Conservation (phyloP, 2,329 filamentous ascomycete species). For the Kalmusia sp. region DNA sequence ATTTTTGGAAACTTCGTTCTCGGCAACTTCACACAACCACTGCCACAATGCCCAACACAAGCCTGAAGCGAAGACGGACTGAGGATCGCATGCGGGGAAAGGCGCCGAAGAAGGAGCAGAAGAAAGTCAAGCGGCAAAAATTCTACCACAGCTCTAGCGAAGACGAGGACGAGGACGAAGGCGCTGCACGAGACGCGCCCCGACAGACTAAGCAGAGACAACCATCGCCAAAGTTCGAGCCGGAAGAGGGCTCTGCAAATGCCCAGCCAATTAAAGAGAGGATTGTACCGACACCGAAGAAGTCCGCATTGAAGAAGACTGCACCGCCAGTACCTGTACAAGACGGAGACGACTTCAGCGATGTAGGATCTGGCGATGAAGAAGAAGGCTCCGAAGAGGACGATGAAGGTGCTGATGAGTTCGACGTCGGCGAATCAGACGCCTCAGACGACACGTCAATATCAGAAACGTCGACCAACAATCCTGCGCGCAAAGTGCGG, state of each 20-base stretch:
- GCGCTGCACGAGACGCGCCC: constrained; percentile 38
- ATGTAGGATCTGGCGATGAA: constrained; percentile 32
- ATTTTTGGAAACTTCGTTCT: constrained; percentile 22
- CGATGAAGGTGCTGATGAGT: constrained; percentile 46
- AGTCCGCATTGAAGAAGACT: constrained; percentile 33
- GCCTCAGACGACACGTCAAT: constrained; percentile 46
- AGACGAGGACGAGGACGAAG: constrained; percentile 54
- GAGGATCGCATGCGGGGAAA: constrained; percentile 65
- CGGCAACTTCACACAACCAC: constrained; percentile 12
- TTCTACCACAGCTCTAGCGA: constrained; percentile 71
- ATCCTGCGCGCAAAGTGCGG: constrained; percentile 58
- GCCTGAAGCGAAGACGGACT: constrained; percentile 63
- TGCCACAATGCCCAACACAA: constrained; percentile 47
- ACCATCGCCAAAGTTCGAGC: constrained; percentile 52
- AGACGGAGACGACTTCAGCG: constrained; percentile 36
- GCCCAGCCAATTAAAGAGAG: constrained; percentile 7
- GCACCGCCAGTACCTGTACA: constrained; percentile 13
- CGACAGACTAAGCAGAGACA: constrained; percentile 16
- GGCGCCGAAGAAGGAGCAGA: constrained; percentile 59
- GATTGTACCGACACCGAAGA: constrained; percentile 15
- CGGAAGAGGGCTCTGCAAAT: constrained; percentile 31
- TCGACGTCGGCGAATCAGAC: constrained; percentile 45
- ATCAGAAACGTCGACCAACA: constrained; percentile 43
- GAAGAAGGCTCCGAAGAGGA: constrained; percentile 47
- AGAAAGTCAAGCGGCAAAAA: constrained; percentile 68